Percentiles rank a stretch among this genome's conserved stretches.
phyloP scores from a whole-genome alignment of 1,284 basidiomycete genomes.

The Trichosporon sp. region DNA sequence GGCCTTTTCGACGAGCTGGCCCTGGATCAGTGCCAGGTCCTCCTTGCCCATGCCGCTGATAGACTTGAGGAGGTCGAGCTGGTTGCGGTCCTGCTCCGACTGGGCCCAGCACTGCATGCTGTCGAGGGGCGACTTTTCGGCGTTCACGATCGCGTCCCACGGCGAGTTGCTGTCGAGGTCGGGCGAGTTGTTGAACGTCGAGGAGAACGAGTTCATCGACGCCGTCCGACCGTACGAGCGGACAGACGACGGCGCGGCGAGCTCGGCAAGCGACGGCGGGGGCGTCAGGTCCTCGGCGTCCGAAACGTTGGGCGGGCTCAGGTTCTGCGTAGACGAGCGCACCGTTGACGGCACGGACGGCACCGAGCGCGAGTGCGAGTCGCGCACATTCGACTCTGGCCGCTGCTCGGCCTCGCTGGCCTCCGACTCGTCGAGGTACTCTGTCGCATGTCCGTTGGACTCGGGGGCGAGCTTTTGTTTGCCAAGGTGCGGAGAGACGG shows the following conservation, averaged over 20 bases:
- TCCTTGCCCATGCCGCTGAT: conserved; percentile 45
- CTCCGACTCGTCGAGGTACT: conserved; percentile 18
- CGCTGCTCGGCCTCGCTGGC: neutral
- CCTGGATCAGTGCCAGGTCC: conserved; percentile 44
- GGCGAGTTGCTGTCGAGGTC: conserved; percentile 18
- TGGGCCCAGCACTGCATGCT: conserved; percentile 17
- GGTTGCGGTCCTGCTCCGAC: conserved; percentile 27
- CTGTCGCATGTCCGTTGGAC: neutral
- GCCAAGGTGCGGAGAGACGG: conserved; percentile 3
- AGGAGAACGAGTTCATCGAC: conserved; percentile 24
- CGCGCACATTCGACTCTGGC: neutral
- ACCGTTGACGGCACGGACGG: neutral
- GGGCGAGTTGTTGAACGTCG: conserved; percentile 24
- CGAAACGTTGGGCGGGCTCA: neutral
- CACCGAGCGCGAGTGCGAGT: neutral
- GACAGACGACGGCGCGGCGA: conserved; percentile 5
- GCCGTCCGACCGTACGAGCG: neutral
- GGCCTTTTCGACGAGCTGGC: conserved; percentile 46
- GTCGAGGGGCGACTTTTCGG: conserved; percentile 20
- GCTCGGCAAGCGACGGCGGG: conserved; percentile 7
- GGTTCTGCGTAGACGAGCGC: neutral
- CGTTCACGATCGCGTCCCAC: conserved; percentile 27
- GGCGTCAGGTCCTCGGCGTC: conserved; percentile 10
- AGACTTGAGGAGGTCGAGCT: conserved; percentile 36
- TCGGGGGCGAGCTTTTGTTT: neutral